These are phyloP conservation scores for Chytriomyces sp. DNA, from an alignment of 192 early-diverging fungal species.

Conservation along the genomic window DNA sequence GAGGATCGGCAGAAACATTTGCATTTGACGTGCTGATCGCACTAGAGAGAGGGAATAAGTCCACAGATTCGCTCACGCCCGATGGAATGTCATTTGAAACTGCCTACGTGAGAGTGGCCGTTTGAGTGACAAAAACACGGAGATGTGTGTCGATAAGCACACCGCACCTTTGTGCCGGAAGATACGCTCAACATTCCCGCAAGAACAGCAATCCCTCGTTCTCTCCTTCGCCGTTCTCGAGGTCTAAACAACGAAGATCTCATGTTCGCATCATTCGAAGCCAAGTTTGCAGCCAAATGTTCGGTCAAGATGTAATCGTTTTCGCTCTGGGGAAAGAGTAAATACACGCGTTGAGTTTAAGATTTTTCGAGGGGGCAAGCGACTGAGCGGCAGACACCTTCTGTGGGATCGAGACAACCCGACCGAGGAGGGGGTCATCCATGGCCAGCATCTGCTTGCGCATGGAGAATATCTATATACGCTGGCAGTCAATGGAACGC, in stretches of 20 bases:
- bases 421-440: constrained; percentile 36
- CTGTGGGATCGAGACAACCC: constrained; percentile 43
- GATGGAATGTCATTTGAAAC: neutral
- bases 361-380: no score
- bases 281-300: neutral
- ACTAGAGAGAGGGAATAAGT: neutral
- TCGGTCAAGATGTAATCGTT: constrained; percentile 45
- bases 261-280: neutral
- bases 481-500: neutral
- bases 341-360: no score
- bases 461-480: constrained; percentile 44
- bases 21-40: neutral
- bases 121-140: neutral
- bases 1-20: neutral
- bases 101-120: neutral
- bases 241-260: constrained; percentile 1
- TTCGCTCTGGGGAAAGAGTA: constrained; percentile 10
- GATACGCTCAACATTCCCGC: neutral
- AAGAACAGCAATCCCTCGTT: neutral
- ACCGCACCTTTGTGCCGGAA: no score
- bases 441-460: constrained; percentile 37
- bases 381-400: no score
- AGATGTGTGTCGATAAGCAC: no score
- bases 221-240: constrained; percentile 10
- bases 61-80: neutral